Evolutionary conservation across 805 yeast species (phyloP).

Genomic region (Nakazawaea wyomingensis): DNA sequence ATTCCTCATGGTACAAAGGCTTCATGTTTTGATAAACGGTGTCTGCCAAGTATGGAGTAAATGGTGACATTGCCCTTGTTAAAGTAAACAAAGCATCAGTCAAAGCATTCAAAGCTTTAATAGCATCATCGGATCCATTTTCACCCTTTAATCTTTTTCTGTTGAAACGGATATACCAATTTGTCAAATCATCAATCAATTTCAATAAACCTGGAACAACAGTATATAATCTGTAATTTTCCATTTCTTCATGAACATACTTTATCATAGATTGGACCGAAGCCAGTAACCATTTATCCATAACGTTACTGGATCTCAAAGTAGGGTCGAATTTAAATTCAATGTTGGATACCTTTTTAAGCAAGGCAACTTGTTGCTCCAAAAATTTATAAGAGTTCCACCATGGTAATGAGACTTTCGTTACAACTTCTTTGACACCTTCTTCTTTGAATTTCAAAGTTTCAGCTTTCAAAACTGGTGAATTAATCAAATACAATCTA

Average conservation of each 20-base stretch:
- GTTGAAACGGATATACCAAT: slow-evolving; percentile 98
- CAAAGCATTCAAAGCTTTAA: slow-evolving; percentile 83
- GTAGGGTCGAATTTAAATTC: slow-evolving; percentile 70
- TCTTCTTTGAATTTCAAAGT: slow-evolving; percentile 96
- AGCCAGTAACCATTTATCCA: slow-evolving; percentile 97
- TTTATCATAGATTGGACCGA: slow-evolving; percentile 89
- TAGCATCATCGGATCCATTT: slow-evolving; percentile 77
- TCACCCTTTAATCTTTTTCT: slow-evolving; percentile 98
- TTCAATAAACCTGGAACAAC: slow-evolving; percentile 90
- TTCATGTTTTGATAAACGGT: slow-evolving; percentile 75
- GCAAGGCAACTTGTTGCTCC: slow-evolving; percentile 86
- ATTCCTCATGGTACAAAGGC: slow-evolving; percentile 53
- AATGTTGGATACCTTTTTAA: slow-evolving; percentile 66
- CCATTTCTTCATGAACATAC: slow-evolving; percentile 88
- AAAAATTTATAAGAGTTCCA: slow-evolving; percentile 96
- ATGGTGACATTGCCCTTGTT: slow-evolving; percentile 97
- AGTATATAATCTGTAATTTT: slow-evolving; percentile 82
- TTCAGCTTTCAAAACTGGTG: slow-evolving; percentile 96
- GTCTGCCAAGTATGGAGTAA: slow-evolving; percentile 94
- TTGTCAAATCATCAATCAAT: slow-evolving; percentile 90
- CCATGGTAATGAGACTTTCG: slow-evolving; percentile 96
- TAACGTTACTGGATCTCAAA: slow-evolving; percentile 72
- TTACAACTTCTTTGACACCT: slow-evolving; percentile 96
- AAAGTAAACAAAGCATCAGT: slow-evolving; percentile 86
- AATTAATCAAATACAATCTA: slow-evolving; percentile 91